Evolutionary conservation across 179 eudicot species (phyloP).

Genomic region (Silene vulgaris): DNA sequence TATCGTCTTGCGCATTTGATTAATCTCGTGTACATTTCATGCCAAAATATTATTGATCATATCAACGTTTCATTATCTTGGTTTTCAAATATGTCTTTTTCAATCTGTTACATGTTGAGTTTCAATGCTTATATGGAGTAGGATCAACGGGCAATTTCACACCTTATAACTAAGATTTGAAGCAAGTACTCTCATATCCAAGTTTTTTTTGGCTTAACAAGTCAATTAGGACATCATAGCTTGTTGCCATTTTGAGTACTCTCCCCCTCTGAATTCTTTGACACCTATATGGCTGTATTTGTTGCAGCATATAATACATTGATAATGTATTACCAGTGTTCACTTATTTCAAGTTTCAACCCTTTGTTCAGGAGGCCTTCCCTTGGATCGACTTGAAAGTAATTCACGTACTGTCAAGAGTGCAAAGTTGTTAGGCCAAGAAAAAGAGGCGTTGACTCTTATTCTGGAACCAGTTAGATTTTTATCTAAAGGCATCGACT

Average conservation of each 20-base stretch:
- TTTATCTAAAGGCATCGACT: conserved; percentile 39
- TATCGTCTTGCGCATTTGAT: conserved; percentile 10
- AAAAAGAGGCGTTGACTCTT: conserved; percentile 62
- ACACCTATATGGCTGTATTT: not conserved
- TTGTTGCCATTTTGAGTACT: not conserved
- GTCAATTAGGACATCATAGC: not conserved
- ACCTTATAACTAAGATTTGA: no score
- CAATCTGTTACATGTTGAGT: not conserved
- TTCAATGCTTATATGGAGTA: not conserved
- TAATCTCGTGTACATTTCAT: not conserved
- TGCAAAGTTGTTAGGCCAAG: conserved; percentile 80
- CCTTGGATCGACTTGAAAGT: conserved; percentile 71
- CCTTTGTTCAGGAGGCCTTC: conserved; percentile 57
- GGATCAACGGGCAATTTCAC: no score
- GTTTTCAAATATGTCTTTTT: not conserved
- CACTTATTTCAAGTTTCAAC: conserved; percentile 10
- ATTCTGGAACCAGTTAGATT: conserved; percentile 63
- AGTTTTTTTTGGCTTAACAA: no score
- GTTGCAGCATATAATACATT: not conserved
- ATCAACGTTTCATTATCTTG: not conserved
- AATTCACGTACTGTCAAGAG: conserved; percentile 78
- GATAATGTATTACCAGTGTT: not conserved
- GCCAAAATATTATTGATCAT: not conserved
- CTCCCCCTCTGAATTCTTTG: not conserved
- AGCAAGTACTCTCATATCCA: no score